Evolutionary conservation across 768 basidiomycete species (phyloP), one percentile per base, ranked within the genome.

Genomic region (Tricholoma furcatifolium): DNA sequence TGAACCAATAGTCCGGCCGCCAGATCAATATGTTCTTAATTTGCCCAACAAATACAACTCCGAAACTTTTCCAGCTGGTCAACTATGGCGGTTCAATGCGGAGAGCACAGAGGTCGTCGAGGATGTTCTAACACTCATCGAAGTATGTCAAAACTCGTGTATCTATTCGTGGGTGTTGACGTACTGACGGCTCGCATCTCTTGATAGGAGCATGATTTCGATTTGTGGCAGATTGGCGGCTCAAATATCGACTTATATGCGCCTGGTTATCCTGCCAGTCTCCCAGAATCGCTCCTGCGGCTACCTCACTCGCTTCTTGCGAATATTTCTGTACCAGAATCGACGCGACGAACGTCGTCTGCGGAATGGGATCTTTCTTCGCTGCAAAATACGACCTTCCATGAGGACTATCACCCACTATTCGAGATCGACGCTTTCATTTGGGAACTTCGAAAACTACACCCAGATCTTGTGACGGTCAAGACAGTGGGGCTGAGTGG

Each of bases 381-480:
- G 3, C 60, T 71, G 34, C 50, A 58, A 34, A 75, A 78, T 40
- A 65, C 74, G 8, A 69, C 71, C 1, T 77, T 73, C 54, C 78
- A 76, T 55, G 58, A 61, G 12, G 55, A 51, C 0, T 90, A 86
- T 63, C 88, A 87, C 58, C 74, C 81, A 0, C 67, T 84, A 32
- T 65, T 69, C 18, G 82, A 83, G 51, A 74, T 87, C 6, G 67
- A 82, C 21, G 52, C 56, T 1, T 85, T 88, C 65, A 64, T 87
- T 12, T 48, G 67, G 34, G 69, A 77, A n/a, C 58, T 89, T 23
- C 74, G 71, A 2, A 64, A 55, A 3, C 57, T 73, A 12, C 71
- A 77, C 54, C 82, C 85, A 0, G 69, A 79, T n/a, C 64, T 68
- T 7, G 75, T 80, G 10, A 55, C 60, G 11, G 51, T 86, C n/a